Conservation (phyloP, 768 basidiomycete genomes). For the Kwoniella dejecticola region DNA sequence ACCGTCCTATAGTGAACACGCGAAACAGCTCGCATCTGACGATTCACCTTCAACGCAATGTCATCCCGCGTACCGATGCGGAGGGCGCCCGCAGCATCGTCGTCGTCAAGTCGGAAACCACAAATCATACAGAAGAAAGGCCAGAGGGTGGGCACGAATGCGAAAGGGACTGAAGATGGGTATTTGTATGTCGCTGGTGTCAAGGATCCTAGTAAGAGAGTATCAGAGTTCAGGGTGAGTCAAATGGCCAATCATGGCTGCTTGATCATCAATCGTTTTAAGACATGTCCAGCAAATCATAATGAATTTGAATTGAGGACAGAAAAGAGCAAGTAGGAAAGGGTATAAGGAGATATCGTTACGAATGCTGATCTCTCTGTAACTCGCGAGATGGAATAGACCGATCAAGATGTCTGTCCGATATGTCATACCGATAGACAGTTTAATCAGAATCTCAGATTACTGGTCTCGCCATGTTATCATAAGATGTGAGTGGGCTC, state of each 20-base stretch:
- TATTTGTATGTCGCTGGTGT: constrained; percentile 51
- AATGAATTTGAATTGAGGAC: too few species aligned
- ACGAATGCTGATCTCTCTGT: too few species aligned
- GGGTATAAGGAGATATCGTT: too few species aligned
- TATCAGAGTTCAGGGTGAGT: constrained; percentile 48
- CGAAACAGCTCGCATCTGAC: too few species aligned
- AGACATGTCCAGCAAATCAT: too few species aligned
- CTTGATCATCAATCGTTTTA: neutral
- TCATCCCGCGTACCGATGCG: constrained; percentile 14
- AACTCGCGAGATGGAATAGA: too few species aligned
- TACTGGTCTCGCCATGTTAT: constrained; percentile 94
- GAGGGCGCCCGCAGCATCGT: constrained; percentile 9
- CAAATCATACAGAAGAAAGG: constrained; percentile 4
- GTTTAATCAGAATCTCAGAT: constrained; percentile 86
- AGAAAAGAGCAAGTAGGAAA: too few species aligned
- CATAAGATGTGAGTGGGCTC: constrained; percentile 79
- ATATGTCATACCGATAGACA: constrained; percentile 97
- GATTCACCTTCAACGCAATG: too few species aligned
- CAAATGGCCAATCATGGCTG: neutral
- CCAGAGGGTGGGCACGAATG: constrained; percentile 33
- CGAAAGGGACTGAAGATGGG: constrained; percentile 39
- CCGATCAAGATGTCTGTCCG: constrained; percentile 87
- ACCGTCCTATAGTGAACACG: too few species aligned
- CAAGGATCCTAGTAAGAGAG: constrained; percentile 45
- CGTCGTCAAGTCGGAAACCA: constrained; percentile 7